Percentiles rank a stretch among this genome's conserved stretches.
Conservation (phyloP, 371 early-diverging fungal species). For the Dipsacomyces acuminosporus region DNA sequence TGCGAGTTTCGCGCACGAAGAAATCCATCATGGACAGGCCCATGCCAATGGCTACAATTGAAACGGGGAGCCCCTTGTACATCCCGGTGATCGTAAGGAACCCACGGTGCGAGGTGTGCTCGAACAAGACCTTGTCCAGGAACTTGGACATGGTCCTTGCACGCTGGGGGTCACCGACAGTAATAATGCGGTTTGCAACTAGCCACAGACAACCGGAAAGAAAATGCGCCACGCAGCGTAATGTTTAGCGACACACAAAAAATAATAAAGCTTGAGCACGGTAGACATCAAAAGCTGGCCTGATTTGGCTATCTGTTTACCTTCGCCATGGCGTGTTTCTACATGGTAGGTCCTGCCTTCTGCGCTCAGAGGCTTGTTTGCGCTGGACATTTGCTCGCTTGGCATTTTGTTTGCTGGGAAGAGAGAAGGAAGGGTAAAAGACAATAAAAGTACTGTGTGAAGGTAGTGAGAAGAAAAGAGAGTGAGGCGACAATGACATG, state of each 20-base stretch:
- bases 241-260: too few relatives aligned
- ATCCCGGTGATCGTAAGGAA: slow-evolving; percentile 90
- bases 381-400: slow-evolving; percentile 56
- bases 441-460: neutral
- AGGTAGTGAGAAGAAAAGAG: neutral
- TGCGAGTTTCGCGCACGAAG: slow-evolving; percentile 85
- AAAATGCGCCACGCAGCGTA: too few relatives aligned
- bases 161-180: slow-evolving; percentile 87
- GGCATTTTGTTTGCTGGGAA: slow-evolving; percentile 18
- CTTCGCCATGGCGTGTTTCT: slow-evolving; percentile 68
- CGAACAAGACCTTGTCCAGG: slow-evolving; percentile 57
- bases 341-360: slow-evolving; percentile 88
- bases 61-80: slow-evolving; percentile 73
- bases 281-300: too few relatives aligned
- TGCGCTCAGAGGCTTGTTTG: slow-evolving; percentile 78
- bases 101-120: slow-evolving; percentile 68
- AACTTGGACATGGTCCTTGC: slow-evolving; percentile 63
- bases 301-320: too few relatives aligned
- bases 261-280: too few relatives aligned
- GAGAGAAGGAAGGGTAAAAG: neutral
- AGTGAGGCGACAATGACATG: neutral
- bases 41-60: slow-evolving; percentile 87
- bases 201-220: neutral
- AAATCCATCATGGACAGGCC: slow-evolving; percentile 93
- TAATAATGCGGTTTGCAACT: slow-evolving; percentile 84